A percentile compares a stretch with the other conserved stretches of the same genome.
Evolutionary conservation across 805 yeast species (phyloP).

Genomic region (Wickerhamomyces sydowiorum): DNA sequence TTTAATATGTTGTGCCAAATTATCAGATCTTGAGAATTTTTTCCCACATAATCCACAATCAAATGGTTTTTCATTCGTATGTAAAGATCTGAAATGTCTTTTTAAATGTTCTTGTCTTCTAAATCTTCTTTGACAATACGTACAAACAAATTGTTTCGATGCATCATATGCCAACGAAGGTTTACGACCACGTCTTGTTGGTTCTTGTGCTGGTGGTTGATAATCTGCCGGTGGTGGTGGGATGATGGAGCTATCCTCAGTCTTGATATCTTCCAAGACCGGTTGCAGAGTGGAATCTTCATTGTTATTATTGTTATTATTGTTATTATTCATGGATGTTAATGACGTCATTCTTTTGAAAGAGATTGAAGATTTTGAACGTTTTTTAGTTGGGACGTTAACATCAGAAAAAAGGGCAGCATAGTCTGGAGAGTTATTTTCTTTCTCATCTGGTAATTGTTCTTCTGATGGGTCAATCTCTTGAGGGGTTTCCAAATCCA

Average conservation of each 20-base stretch:
- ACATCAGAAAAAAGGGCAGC: conserved; percentile 22
- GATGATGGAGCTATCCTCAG: neutral
- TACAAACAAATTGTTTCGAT: conserved; percentile 56
- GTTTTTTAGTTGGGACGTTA: conserved; percentile 11
- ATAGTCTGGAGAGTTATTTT: conserved; percentile 19
- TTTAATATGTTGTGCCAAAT: conserved; percentile 60
- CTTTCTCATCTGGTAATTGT: neutral
- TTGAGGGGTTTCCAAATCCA: too few relatives aligned
- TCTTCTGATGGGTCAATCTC: neutral
- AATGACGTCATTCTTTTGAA: conserved; percentile 6
- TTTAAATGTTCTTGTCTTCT: conserved; percentile 74
- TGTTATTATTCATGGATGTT: neutral
- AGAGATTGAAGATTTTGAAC: conserved; percentile 10
- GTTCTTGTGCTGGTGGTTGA: conserved; percentile 15
- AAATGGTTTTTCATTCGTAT: conserved; percentile 67
- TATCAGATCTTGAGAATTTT: conserved; percentile 63
- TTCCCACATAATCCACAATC: conserved; percentile 56
- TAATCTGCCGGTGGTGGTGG: neutral
- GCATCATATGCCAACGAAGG: conserved; percentile 54
- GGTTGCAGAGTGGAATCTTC: conserved; percentile 2
- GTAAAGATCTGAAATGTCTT: conserved; percentile 68
- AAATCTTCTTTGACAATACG: conserved; percentile 58
- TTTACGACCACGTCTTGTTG: conserved; percentile 57
- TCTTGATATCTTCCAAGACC: neutral
- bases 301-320: neutral